Percentiles rank a stretch among this genome's conserved stretches.
Conservation (phyloP, 257 asterid genomes). For the Petunia axillaris region DNA sequence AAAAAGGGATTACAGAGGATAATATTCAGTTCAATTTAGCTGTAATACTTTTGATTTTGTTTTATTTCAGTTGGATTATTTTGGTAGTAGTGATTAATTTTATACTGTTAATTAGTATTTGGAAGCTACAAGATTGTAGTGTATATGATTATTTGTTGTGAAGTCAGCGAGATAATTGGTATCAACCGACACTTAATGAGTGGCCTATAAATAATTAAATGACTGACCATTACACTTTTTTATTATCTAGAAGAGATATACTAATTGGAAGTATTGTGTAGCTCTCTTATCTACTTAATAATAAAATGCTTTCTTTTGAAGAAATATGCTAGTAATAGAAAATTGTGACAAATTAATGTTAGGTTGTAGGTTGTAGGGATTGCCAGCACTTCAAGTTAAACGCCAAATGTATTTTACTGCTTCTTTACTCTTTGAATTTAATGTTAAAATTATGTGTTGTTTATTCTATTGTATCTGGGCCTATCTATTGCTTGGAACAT, state of each 20-base stretch:
- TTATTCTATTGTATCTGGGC: conserved; percentile 9
- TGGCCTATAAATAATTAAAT: conserved; percentile 4
- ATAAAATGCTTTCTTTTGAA: background rate
- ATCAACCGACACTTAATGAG: conserved; percentile 23
- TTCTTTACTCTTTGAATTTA: background rate
- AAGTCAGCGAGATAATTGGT: conserved; percentile 14
- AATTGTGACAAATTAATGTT: background rate
- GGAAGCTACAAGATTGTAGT: background rate
- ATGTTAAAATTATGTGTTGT: background rate
- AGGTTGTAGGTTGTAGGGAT: conserved; percentile 15
- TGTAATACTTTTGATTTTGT: background rate
- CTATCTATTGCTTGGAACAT: background rate
- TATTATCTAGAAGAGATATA: background rate
- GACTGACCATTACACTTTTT: background rate
- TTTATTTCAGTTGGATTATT: background rate
- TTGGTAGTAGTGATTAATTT: background rate
- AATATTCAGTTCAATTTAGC: conserved; percentile 26
- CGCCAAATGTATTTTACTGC: background rate
- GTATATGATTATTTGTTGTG: background rate
- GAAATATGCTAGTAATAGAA: background rate
- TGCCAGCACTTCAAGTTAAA: background rate
- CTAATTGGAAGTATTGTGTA: background rate
- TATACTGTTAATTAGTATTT: background rate
- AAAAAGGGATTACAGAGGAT: conserved; percentile 25
- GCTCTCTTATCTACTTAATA: background rate